phyloP scores from a whole-genome alignment of 768 basidiomycete species.

The Mycena maculata region DNA sequence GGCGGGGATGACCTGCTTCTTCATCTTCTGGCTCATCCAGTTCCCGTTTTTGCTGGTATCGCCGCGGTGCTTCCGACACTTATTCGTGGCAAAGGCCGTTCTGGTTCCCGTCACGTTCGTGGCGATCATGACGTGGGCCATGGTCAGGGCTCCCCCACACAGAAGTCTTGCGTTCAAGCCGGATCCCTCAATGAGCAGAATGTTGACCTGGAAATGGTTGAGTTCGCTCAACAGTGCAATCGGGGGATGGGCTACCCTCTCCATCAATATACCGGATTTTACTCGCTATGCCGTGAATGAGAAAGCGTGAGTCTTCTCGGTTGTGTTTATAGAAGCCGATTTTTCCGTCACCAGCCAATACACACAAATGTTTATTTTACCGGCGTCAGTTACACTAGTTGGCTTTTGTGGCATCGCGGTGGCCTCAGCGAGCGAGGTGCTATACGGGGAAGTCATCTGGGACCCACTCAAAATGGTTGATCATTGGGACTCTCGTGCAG shows the following conservation, averaged over 20 bases:
- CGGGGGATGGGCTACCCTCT: constrained; percentile 76
- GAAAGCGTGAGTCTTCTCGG: constrained; percentile 44
- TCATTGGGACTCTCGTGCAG: constrained; percentile 84
- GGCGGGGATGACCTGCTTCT: constrained; percentile 52
- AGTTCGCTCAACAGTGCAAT: constrained; percentile 79
- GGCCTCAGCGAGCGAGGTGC: constrained; percentile 75
- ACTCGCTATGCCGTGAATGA: constrained; percentile 83
- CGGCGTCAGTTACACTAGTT: constrained; percentile 76
- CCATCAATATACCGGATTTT: constrained; percentile 89
- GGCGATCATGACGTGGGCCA: constrained; percentile 82
- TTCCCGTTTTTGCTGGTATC: constrained; percentile 80
- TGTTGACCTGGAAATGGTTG: constrained; percentile 80
- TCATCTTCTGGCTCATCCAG: constrained; percentile 83
- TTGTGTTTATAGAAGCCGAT: no score
- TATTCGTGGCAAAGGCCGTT: constrained; percentile 78
- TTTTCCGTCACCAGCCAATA: constrained; percentile 56
- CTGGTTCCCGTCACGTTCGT: constrained; percentile 71
- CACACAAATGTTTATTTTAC: constrained; percentile 81
- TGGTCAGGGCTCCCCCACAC: constrained; percentile 70
- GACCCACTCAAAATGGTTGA: constrained; percentile 81
- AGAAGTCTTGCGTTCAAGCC: constrained; percentile 67
- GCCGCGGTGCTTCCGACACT: constrained; percentile 78
- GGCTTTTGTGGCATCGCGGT: constrained; percentile 86
- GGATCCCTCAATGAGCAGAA: constrained; percentile 60
- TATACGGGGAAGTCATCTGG: constrained; percentile 78